Evolutionary conservation across 257 asterid species (phyloP), one percentile per base, ranked within the genome.

Genomic region (Lithospermum erythrorhizon): DNA sequence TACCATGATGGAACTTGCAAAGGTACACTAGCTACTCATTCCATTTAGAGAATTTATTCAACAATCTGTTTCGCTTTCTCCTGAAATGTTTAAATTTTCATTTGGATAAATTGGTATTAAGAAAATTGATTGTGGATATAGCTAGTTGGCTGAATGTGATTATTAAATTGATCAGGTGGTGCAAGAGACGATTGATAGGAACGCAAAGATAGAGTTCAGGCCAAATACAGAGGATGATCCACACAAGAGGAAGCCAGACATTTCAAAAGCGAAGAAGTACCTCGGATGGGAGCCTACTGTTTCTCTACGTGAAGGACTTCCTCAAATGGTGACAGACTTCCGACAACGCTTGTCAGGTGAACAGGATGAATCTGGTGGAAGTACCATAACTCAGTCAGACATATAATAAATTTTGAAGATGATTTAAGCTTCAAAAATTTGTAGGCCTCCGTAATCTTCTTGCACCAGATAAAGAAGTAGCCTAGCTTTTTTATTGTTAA

Each of bases 1-100:
- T 79, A 86, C 95, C 58, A 86, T 89, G 95, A 86, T 89, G 61
- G 94, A 89, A 78, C 91, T 89, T 64, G 94, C 95, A 35, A 73
- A 82, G 97, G 97, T 86, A 68, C 15, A 30, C 18, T n/a, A n/a
- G n/a, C n/a, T 17, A 22, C 9, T n/a, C 19, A 6, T 13, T 20
- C 57, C 59, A 3, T 27, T 5, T 2, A 27, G 2, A 27, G 7
- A 1, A 27, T 0, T 27, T 27, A 27, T 7, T 27, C 4, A 2
- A 27, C 32, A 3, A 27, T 30, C 45, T 8, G 6, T 9, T 35
- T 35, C 45, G 1, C 13, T 2, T 35, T 35, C 14, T 10, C 14
- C 2, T 35, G 14, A 6, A 10, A 35, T 35, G 45, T 35, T 35
- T 35, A 27, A 27, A n/a, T n/a, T 27, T 27, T 27, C 32, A 27